Conservation (phyloP, 1,284 basidiomycete species). For the Neolentinus lepideus region DNA sequence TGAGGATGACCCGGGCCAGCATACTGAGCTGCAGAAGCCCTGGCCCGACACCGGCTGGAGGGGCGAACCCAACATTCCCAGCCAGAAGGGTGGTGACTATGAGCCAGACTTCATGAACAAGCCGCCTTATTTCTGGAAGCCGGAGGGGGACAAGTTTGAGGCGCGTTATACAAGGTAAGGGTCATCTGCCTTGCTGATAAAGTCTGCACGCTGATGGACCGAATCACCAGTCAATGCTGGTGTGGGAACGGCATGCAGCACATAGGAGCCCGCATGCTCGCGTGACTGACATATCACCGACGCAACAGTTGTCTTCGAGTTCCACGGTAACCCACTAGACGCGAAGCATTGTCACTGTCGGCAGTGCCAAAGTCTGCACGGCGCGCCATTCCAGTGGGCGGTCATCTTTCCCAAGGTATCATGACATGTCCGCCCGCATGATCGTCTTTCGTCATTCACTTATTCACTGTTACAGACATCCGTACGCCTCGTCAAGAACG, state of each 20-base stretch:
- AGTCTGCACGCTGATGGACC: not conserved
- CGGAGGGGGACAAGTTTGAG: conserved; percentile 19
- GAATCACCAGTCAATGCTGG: conserved; percentile 21
- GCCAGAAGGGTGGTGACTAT: conserved; percentile 17
- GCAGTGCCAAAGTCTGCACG: conserved; percentile 24
- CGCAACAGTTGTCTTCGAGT: conserved; percentile 18
- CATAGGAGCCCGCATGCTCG: too few relatives aligned
- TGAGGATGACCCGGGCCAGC: conserved; percentile 13
- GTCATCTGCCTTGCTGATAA: too few relatives aligned
- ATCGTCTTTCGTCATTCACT: not conserved
- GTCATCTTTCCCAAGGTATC: conserved; percentile 25
- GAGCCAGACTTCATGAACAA: conserved; percentile 24
- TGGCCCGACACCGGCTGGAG: conserved; percentile 24
- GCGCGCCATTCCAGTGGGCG: conserved; percentile 27
- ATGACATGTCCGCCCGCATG: not conserved
- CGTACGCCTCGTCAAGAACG: conserved; percentile 21
- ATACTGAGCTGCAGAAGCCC: conserved; percentile 7
- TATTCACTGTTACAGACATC: conserved; percentile 17
- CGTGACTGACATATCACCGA: not conserved
- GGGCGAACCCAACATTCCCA: conserved; percentile 18
- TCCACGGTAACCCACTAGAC: conserved; percentile 25
- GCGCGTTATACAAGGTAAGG: conserved; percentile 21
- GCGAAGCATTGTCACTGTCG: conserved; percentile 26
- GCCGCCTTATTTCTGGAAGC: conserved; percentile 24
- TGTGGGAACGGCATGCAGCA: conserved; percentile 17